phyloP scores from a whole-genome alignment of 2,329 filamentous ascomycete species.

The Exophiala alcalophila region DNA sequence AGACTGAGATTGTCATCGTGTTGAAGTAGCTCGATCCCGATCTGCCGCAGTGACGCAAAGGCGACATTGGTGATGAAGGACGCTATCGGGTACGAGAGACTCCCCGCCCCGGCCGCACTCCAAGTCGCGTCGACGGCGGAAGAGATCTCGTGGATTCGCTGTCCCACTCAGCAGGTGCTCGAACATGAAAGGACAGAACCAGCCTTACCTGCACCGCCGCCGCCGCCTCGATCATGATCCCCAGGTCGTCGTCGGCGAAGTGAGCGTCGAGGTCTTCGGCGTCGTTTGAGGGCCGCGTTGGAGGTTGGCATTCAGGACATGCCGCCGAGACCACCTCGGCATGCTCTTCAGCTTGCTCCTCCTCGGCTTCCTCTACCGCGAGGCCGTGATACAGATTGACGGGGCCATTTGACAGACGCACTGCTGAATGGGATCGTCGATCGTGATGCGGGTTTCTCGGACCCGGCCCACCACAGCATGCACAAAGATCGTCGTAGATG shows the following conservation, averaged over 20 bases:
- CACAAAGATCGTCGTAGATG: conserved; percentile 31
- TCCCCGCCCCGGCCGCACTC: conserved; percentile 28
- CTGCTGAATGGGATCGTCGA: neutral
- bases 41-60: conserved; percentile 26
- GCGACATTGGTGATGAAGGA: conserved; percentile 30
- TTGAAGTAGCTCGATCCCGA: conserved; percentile 23
- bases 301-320: conserved; percentile 13
- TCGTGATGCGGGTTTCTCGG: conserved; percentile 3
- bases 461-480: conserved; percentile 25
- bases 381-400: conserved; percentile 26
- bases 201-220: conserved; percentile 29
- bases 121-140: conserved; percentile 24
- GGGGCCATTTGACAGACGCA: neutral
- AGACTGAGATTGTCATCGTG: conserved; percentile 23
- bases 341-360: conserved; percentile 8
- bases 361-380: conserved; percentile 15
- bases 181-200: neutral
- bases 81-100: conserved; percentile 25
- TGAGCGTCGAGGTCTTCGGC: conserved; percentile 5
- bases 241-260: conserved; percentile 30
- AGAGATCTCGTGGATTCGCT: conserved; percentile 22
- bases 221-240: conserved; percentile 26
- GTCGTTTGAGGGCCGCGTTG: neutral
- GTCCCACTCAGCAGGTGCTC: conserved; percentile 6
- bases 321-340: conserved; percentile 1